phyloP scores from a whole-genome alignment of 768 basidiomycete genomes.

The Pleurotus tuoliensis region DNA sequence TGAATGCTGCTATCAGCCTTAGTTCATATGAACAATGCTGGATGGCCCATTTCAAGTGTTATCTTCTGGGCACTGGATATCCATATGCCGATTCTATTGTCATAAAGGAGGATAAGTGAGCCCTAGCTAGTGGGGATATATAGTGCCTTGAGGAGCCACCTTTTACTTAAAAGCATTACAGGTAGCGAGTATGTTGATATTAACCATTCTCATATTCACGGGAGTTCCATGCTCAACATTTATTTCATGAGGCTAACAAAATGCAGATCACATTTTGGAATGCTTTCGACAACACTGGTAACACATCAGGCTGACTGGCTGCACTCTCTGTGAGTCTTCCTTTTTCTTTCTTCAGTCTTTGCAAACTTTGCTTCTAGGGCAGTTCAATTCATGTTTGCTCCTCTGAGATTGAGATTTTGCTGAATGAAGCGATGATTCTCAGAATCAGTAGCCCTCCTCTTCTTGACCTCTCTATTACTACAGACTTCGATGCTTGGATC shows the following conservation, averaged over 20 bases:
- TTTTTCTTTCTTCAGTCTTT: not conserved
- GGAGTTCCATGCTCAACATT: not conserved
- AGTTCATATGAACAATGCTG: not conserved
- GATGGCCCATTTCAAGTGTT: not conserved
- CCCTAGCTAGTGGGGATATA: not conserved
- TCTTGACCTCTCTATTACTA: not conserved
- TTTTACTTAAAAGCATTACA: slow-evolving; percentile 2
- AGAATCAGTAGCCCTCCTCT: not conserved
- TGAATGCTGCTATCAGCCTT: not conserved
- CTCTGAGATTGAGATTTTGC: not conserved
- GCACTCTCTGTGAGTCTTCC: not conserved
- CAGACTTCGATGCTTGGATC: slow-evolving; percentile 5
- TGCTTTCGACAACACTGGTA: not conserved
- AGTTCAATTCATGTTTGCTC: slow-evolving; percentile 1
- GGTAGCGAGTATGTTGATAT: not conserved
- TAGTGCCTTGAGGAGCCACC: not conserved
- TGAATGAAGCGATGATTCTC: not conserved
- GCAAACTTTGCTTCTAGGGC: too few relatives aligned
- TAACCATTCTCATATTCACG: not conserved
- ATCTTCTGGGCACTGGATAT: not conserved
- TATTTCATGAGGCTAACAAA: not conserved
- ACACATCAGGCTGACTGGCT: not conserved
- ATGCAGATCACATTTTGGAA: not conserved
- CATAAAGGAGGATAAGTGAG: not conserved
- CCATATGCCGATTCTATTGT: not conserved